phyloP scores from a whole-genome alignment of 2,329 filamentous ascomycete species.

The Exophiala spinifera region DNA sequence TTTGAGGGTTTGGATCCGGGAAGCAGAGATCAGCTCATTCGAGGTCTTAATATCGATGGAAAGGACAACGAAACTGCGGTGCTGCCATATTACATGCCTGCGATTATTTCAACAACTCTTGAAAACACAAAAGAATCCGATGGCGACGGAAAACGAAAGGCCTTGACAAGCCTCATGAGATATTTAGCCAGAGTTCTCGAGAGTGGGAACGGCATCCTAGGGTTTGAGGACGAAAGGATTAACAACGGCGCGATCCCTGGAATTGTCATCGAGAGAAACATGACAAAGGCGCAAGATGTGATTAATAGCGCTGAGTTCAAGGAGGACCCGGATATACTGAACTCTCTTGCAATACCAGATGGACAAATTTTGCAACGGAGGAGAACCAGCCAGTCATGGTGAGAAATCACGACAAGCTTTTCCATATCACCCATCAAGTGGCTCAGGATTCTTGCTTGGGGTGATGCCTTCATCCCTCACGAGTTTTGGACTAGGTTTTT shows the following conservation, averaged over 20 bases:
- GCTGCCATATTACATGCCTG: slow-evolving; percentile 40
- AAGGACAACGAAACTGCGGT: slow-evolving; percentile 35
- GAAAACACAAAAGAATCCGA: slow-evolving; percentile 25
- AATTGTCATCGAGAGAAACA: slow-evolving; percentile 33
- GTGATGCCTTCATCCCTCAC: too few relatives aligned
- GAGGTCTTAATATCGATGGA: slow-evolving; percentile 38
- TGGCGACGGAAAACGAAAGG: slow-evolving; percentile 22
- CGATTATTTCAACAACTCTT: slow-evolving; percentile 35
- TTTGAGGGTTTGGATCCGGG: slow-evolving; percentile 29
- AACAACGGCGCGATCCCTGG: slow-evolving; percentile 22
- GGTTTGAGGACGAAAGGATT: slow-evolving; percentile 6
- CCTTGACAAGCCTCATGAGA: slow-evolving; percentile 31
- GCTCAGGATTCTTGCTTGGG: too few relatives aligned
- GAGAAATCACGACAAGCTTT: not conserved
- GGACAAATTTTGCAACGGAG: slow-evolving; percentile 26
- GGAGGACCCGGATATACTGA: slow-evolving; percentile 30
- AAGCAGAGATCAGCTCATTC: slow-evolving; percentile 28
- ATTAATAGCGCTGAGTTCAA: slow-evolving; percentile 32
- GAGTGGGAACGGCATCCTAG: slow-evolving; percentile 7
- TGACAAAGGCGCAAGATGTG: slow-evolving; percentile 30
- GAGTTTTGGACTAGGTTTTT: too few relatives aligned
- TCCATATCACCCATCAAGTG: too few relatives aligned
- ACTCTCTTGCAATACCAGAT: slow-evolving; percentile 29
- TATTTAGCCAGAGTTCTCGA: slow-evolving; percentile 33
- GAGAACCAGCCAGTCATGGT: slow-evolving; percentile 27